phyloP scores from a whole-genome alignment of 495 filamentous ascomycete species.

The Aspergillus carlsbadensis region DNA sequence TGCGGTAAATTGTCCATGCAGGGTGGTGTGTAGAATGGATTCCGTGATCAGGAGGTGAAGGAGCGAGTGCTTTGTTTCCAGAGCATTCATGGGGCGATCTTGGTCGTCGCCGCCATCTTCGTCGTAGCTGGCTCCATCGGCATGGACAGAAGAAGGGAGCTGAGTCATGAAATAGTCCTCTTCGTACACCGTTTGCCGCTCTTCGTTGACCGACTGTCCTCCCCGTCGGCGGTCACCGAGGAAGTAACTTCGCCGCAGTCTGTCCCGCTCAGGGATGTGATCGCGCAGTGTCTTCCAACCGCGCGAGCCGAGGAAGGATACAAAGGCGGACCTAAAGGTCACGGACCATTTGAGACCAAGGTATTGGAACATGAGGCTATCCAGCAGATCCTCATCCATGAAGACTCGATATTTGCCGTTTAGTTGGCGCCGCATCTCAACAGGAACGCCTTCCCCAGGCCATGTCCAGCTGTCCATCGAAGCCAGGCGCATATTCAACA shows the following conservation, averaged over 20 bases:
- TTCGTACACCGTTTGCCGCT: constrained; percentile 40
- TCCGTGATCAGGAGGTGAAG: constrained; percentile 63
- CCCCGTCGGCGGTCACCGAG: constrained; percentile 25
- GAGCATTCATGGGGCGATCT: constrained; percentile 35
- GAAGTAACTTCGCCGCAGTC: constrained; percentile 49
- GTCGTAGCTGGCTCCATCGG: constrained; percentile 31
- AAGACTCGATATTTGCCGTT: constrained; percentile 60
- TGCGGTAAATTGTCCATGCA: constrained; percentile 58
- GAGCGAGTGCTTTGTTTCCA: constrained; percentile 59
- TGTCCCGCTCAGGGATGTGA: constrained; percentile 43
- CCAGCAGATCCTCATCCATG: constrained; percentile 68
- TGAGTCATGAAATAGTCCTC: constrained; percentile 57
- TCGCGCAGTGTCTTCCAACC: constrained; percentile 40
- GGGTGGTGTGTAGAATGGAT: constrained; percentile 55
- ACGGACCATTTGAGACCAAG: constrained; percentile 62
- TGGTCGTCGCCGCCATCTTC: constrained; percentile 27
- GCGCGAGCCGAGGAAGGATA: constrained; percentile 23
- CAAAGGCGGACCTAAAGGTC: constrained; percentile 47
- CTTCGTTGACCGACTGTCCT: constrained; percentile 28
- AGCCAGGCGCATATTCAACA: constrained; percentile 66
- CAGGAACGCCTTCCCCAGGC: constrained; percentile 47
- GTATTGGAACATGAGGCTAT: constrained; percentile 64
- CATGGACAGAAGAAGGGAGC: constrained; percentile 29
- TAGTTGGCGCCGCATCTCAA: constrained; percentile 62
- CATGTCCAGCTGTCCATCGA: constrained; percentile 61